phyloP scores from a whole-genome alignment of 228 moss, liverwort and hornwort genomes.

The Sphagnum magellanicum region DNA sequence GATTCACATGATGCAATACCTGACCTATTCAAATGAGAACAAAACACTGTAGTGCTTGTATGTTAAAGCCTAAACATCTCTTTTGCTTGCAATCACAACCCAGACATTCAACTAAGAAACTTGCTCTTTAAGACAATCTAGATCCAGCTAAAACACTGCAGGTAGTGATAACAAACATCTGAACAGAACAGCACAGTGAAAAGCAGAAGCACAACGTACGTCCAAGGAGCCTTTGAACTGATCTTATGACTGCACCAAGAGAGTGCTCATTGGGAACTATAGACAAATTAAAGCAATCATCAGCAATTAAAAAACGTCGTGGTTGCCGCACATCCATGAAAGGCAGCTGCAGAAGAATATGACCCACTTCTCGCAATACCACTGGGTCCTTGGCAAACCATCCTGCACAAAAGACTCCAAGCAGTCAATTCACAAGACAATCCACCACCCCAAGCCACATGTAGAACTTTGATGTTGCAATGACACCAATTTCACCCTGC shows the following conservation, averaged over 20 bases:
- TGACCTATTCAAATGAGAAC: slow-evolving; percentile 50
- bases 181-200: no score
- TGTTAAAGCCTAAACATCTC: no score
- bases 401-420: slow-evolving; percentile 33
- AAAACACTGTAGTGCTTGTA: no score
- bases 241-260: slow-evolving; percentile 54
- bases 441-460: no score
- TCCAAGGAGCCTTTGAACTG: slow-evolving; percentile 86
- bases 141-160: no score
- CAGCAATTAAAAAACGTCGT: slow-evolving; percentile 76
- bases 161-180: no score
- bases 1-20: slow-evolving; percentile 63
- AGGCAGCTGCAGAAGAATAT: slow-evolving; percentile 83
- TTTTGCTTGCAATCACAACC: no score
- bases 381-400: slow-evolving; percentile 91
- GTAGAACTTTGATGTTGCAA: no score
- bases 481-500: no score
- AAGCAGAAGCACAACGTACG: slow-evolving; percentile 30
- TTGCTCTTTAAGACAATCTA: no score
- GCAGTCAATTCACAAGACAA: no score
- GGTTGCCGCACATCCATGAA: slow-evolving; percentile 76
- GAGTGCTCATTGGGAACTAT: slow-evolving; percentile 47
- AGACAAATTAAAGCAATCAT: slow-evolving; percentile 80
- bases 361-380: slow-evolving; percentile 88
- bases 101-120: no score